Percentiles rank a stretch among this genome's conserved stretches.
Conservation (phyloP, 345 rosid species). For the Cardiospermum halicacabum region DNA sequence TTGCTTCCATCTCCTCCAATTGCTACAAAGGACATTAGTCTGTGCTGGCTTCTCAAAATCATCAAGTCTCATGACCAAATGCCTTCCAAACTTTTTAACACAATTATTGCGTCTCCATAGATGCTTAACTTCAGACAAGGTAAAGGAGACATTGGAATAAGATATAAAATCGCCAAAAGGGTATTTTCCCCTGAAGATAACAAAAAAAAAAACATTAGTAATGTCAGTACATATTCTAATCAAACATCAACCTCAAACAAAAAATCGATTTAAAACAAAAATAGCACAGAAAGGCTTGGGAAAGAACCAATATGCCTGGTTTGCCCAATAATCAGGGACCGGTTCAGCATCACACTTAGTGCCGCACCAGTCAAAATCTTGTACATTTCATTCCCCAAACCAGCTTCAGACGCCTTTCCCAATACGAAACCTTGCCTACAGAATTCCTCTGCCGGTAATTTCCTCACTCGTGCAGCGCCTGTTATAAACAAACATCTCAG, state of each 20-base stretch:
- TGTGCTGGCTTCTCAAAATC: constrained; percentile 86
- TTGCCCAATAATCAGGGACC: constrained; percentile 96
- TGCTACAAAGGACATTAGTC: constrained; percentile 75
- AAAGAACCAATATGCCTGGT: constrained; percentile 99
- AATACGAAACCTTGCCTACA: constrained; percentile 80
- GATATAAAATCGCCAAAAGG: constrained; percentile 90
- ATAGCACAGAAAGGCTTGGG: constrained; percentile 69
- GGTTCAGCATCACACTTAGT: constrained; percentile 78
- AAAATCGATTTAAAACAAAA: neutral
- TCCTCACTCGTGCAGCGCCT: constrained; percentile 74
- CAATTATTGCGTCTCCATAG: constrained; percentile 84
- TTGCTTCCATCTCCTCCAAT: constrained; percentile 86
- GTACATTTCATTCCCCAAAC: constrained; percentile 97
- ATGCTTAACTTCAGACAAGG: constrained; percentile 81
- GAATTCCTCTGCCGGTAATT: constrained; percentile 73
- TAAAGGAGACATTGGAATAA: constrained; percentile 67
- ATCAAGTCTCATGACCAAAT: constrained; percentile 79
- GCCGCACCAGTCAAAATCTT: constrained; percentile 93
- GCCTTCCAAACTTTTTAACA: constrained; percentile 48
- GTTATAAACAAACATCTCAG: no score
- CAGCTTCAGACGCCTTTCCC: constrained; percentile 95
- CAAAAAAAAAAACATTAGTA: constrained; percentile 9
- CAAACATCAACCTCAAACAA: neutral
- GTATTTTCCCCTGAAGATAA: constrained; percentile 65
- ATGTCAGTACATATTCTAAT: neutral